A percentile compares a stretch with the other conserved stretches of the same genome.
Evolutionary conservation across 495 filamentous ascomycete genomes (phyloP).

Genomic region (Trichoderma reesei): DNA sequence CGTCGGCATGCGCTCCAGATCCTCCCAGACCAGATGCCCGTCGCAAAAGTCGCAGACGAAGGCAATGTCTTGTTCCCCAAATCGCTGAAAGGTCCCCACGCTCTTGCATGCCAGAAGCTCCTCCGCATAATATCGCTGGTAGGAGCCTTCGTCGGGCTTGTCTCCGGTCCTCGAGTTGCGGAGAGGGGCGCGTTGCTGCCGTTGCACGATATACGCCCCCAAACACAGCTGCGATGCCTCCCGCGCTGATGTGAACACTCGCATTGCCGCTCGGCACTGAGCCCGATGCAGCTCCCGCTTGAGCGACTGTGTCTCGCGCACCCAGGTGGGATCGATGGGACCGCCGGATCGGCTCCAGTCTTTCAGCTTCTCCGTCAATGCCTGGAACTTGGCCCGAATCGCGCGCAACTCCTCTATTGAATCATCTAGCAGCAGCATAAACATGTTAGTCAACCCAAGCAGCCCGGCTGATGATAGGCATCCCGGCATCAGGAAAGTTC

Average conservation of each 20-base stretch:
- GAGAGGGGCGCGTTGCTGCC: constrained; percentile 22
- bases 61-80: constrained; percentile 32
- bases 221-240: constrained; percentile 29
- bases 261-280: constrained; percentile 36
- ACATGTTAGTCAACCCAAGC: not conserved
- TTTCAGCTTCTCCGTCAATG: constrained; percentile 30
- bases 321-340: constrained; percentile 36
- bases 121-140: constrained; percentile 21
- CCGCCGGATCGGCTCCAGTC: constrained; percentile 36
- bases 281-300: constrained; percentile 34
- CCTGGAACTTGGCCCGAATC: constrained; percentile 28
- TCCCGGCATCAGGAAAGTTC: constrained; percentile 5
- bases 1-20: constrained; percentile 32
- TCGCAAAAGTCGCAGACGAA: constrained; percentile 44
- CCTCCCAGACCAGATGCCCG: constrained; percentile 38
- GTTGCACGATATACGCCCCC: constrained; percentile 34
- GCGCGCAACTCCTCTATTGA: constrained; percentile 33
- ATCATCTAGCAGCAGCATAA: constrained; percentile 23
- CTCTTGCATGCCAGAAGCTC: constrained; percentile 30
- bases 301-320: constrained; percentile 30
- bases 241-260: constrained; percentile 31
- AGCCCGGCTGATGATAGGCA: not conserved
- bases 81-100: constrained; percentile 32
- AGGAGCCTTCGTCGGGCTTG: constrained; percentile 14
- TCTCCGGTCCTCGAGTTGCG: constrained; percentile 10